Conservation (phyloP, 345 rosid species). For the Turnera subulata region DNA sequence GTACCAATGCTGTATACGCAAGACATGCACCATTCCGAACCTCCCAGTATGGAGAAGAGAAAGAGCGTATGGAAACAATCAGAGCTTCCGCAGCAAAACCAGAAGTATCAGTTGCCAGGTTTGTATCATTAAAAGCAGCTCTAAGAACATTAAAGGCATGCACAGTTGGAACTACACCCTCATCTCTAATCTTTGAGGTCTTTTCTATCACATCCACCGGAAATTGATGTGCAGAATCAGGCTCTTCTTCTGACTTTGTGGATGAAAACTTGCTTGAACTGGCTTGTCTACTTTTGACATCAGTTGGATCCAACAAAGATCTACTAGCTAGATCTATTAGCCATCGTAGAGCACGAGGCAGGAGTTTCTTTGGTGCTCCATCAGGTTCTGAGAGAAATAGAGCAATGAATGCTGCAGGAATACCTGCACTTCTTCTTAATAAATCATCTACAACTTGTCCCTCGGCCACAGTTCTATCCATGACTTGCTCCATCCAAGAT, state of each 20-base stretch:
- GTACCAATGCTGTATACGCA: constrained; percentile 83
- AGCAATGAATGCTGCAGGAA: constrained; percentile 94
- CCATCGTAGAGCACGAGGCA: constrained; percentile 80
- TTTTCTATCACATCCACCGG: constrained; percentile 40
- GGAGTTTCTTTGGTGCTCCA: constrained; percentile 93
- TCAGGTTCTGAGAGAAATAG: constrained; percentile 91
- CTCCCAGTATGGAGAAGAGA: constrained; percentile 98
- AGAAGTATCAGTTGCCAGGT: constrained; percentile 91
- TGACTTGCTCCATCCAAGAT: constrained; percentile 91
- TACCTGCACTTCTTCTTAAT: constrained; percentile 97
- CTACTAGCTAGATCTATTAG: constrained; percentile 67
- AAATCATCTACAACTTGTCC: constrained; percentile 92
- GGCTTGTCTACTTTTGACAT: constrained; percentile 23
- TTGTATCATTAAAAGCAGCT: constrained; percentile 90
- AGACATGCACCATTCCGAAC: constrained; percentile 90
- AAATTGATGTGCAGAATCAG: constrained; percentile 19
- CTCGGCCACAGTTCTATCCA: constrained; percentile 81
- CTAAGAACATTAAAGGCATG: constrained; percentile 92
- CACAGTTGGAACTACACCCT: constrained; percentile 89
- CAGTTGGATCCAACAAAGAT: constrained; percentile 38
- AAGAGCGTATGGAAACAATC: constrained; percentile 70
- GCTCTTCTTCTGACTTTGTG: constrained; percentile 22
- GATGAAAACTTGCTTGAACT: constrained; percentile 25
- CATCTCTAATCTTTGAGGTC: constrained; percentile 79
- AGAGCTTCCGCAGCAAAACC: constrained; percentile 94